Base-by-base conservation (phyloP, 768 basidiomycete genomes). In the Naganishia friedmannii region DNA sequence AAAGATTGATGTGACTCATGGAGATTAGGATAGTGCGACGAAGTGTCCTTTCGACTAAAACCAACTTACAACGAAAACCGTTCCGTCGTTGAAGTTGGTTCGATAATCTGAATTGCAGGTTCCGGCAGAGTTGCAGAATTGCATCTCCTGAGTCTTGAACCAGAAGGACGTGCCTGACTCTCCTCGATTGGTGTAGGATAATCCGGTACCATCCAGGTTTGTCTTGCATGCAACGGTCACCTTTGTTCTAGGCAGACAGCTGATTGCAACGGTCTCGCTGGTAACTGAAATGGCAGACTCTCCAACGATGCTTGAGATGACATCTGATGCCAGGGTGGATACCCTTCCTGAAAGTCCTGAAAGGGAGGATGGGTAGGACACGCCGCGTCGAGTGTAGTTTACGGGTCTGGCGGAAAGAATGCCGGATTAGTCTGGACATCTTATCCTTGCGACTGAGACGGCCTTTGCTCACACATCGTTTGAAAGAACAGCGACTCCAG, bases 401-500 rank as follows among this genome's bases (percentile, higher is more conserved):
- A 5, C 39, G 10, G 60, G 60, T 26, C 60, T 63, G 29, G 5
- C 7, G 13, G 7, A 31, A 4, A 23, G 12, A n/a, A n/a, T 31
- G 26, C 9, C 4, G 54, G 9, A 34, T 29, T 12, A 34, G 29
- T 31, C 21, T 12, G 26, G 34, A 5, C 34, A 12, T 5, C 34
- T 12, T 5, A 21, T 21, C 21, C 29, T 29, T 15, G 32, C 29
- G 26, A 17, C 54, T 7, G 54, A 55, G 19, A 29, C 9, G 28
- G 13, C 2, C 31, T 17, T 1, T 42, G 42, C 60, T 63, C 26
- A 63, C 60, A 63, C 60, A 13, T 63, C 60, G 39, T 63, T 46
- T 8, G 60, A 6, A 9, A 63, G 60, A 15, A 63, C 60, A 17
- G 60, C 60, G 10, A 63, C 60, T 63, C 60, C 60, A 45, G 42